A percentile compares a stretch with the other conserved stretches of the same genome.
phyloP scores from a whole-genome alignment of 768 basidiomycete genomes.

The Lepiota venenata region DNA sequence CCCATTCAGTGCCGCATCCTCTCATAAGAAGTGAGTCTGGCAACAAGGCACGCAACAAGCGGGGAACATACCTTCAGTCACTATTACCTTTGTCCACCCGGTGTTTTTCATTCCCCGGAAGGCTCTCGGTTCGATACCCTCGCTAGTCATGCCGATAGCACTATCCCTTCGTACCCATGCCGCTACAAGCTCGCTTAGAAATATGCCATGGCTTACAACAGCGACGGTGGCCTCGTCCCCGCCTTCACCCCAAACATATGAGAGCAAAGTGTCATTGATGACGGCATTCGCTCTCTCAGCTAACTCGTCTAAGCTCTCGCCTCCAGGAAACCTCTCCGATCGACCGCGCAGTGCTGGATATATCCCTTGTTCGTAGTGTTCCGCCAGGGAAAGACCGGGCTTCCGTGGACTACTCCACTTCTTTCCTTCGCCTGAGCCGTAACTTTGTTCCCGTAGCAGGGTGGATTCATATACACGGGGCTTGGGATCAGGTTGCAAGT shows the following conservation, averaged over 20 bases:
- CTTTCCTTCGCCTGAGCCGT: constrained; percentile 68
- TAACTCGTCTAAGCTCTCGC: constrained; percentile 70
- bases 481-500: constrained; percentile 43
- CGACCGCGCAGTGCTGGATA: constrained; percentile 49
- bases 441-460: constrained; percentile 65
- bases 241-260: constrained; percentile 45
- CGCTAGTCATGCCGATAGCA: neutral
- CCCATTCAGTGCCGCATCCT: neutral
- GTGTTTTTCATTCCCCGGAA: constrained; percentile 63
- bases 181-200: constrained; percentile 57
- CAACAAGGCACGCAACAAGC: constrained; percentile 14
- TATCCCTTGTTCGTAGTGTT: constrained; percentile 48
- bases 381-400: constrained; percentile 33
- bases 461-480: constrained; percentile 44
- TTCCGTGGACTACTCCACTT: constrained; percentile 34
- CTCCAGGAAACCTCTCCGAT: constrained; percentile 57
- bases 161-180: constrained; percentile 39
- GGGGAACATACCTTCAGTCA: constrained; percentile 32
- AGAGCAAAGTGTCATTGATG: constrained; percentile 50
- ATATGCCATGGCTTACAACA: constrained; percentile 73
- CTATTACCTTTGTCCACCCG: constrained; percentile 60
- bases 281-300: constrained; percentile 48
- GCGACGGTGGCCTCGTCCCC: constrained; percentile 45
- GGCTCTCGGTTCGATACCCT: neutral
- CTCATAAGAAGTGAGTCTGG: neutral